Percentiles rank a stretch among this genome's conserved stretches.
These are phyloP conservation scores for Salvia hispanica DNA, from an alignment of 257 asterid species.

Conservation along the genomic window DNA sequence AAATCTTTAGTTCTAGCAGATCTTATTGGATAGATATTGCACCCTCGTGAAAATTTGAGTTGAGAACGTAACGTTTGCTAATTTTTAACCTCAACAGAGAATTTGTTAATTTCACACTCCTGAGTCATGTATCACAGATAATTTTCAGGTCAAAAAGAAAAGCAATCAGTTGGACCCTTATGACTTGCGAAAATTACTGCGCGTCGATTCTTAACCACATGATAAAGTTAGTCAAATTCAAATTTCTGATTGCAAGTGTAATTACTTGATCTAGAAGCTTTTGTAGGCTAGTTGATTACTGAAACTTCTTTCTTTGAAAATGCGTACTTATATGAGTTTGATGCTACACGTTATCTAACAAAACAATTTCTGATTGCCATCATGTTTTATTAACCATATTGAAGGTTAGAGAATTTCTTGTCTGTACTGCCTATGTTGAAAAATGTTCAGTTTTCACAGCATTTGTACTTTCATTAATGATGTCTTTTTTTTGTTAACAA, in stretches of 20 bases:
- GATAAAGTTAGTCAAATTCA: slow-evolving; percentile 40
- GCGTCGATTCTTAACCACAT: slow-evolving; percentile 43
- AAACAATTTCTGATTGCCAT: slow-evolving; percentile 6
- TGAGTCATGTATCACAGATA: slow-evolving; percentile 22
- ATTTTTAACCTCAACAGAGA: too few relatives aligned
- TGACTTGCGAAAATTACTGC: slow-evolving; percentile 70
- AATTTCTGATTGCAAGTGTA: slow-evolving; percentile 32
- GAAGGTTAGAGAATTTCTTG: not conserved
- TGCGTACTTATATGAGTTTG: slow-evolving; percentile 1
- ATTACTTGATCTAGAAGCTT: slow-evolving; percentile 34
- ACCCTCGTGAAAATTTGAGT: not conserved
- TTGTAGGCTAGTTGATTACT: slow-evolving; percentile 16
- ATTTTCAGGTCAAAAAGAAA: slow-evolving; percentile 72
- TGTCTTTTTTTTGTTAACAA: too few relatives aligned
- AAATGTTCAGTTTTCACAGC: not conserved
- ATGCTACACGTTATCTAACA: not conserved
- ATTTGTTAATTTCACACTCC: not conserved
- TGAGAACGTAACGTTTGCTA: too few relatives aligned
- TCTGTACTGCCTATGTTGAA: not conserved
- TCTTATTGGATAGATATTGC: not conserved
- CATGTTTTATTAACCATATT: not conserved
- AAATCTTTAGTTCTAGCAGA: not conserved
- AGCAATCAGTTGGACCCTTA: slow-evolving; percentile 77
- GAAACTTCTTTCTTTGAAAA: slow-evolving; percentile 6
- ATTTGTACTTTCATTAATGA: not conserved